Base-by-base conservation (phyloP, 2,329 filamentous ascomycete species). In the Mollisia scopiformis region DNA sequence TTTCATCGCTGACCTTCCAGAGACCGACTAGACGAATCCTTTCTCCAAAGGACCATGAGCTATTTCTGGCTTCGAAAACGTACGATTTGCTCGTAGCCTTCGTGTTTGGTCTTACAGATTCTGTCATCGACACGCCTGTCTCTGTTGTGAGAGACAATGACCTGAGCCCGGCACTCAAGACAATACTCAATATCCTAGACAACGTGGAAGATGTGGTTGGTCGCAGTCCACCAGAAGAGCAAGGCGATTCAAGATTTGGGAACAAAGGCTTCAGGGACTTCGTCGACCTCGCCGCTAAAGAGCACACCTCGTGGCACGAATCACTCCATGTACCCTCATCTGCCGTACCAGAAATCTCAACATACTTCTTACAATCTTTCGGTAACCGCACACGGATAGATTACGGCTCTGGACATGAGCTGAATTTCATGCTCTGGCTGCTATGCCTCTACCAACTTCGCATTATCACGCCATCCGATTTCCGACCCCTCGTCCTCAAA, bases 371-470 rank as follows among this genome's bases (percentile, higher is more conserved):
- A 65, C 85, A 96, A 71, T 89, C 91, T 0, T 93, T 98, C 66
- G 95, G 95, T 49, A 97, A 96, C 73, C 85, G 88, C 47, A 85
- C 85, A 55, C 86, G 94, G 41, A 95, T 99, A 71, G 95, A 99
- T 78, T 99, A 99, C 75, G 95, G 95, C 54, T 97, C 93, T 0
- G 95, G 95, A 2, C 95, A 99, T 75, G 95, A 99, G 78, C 84
- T 99, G 64, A 98, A 99, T 80, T 98, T 99, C 77, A 83, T 94
- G 75, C 89, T 97, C 73, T 99, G 94, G 93, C 84, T 98, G 35
- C 84, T 99, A n/a, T 97, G 92, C 72, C 87, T 99, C 0, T 92
- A 95, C 74, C 90, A 94, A 72, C 82, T 97, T 16, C 80, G 81
- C 11, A 75, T 92, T 21, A 74, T 98, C 35, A 78, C 83, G 0